These are phyloP conservation scores for Sclerotiophoma versabilis DNA, from an alignment of 2,329 filamentous ascomycete genomes.

Conservation along the genomic window DNA sequence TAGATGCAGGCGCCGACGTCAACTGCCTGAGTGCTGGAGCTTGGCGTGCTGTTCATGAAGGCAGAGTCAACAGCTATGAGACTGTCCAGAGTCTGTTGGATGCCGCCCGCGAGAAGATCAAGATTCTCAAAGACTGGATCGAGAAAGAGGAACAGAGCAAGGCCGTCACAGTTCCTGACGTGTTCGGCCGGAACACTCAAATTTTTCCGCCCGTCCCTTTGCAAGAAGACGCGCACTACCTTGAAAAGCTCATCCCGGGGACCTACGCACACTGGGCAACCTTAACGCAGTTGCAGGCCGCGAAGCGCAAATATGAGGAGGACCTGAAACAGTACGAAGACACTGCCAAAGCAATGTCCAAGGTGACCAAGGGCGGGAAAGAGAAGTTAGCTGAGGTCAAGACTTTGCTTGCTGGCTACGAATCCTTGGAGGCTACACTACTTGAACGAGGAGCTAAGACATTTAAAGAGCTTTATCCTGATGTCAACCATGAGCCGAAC, in stretches of 20 bases:
- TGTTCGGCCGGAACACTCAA: neutral
- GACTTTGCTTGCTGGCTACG: conserved; percentile 59
- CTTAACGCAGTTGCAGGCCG: conserved; percentile 53
- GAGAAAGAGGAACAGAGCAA: conserved; percentile 9
- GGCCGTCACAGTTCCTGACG: neutral
- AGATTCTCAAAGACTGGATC: conserved; percentile 24
- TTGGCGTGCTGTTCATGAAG: conserved; percentile 39
- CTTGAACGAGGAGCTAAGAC: conserved; percentile 68
- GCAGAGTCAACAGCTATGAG: conserved; percentile 42
- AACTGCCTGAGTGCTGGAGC: conserved; percentile 62
- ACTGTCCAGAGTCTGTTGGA: conserved; percentile 65
- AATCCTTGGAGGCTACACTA: conserved; percentile 63
- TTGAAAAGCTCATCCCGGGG: conserved; percentile 58
- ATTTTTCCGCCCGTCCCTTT: conserved; percentile 29
- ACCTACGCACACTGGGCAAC: conserved; percentile 67
- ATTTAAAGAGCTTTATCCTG: conserved; percentile 69
- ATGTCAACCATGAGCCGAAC: conserved; percentile 9
- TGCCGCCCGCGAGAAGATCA: conserved; percentile 61
- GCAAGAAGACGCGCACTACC: conserved; percentile 58
- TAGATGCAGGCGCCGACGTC: conserved; percentile 70
- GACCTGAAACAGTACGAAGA: conserved; percentile 42
- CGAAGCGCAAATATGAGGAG: conserved; percentile 48
- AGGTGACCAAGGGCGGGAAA: conserved; percentile 35
- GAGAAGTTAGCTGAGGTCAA: conserved; percentile 66
- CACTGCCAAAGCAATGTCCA: conserved; percentile 24